phyloP scores from a whole-genome alignment of 2,329 filamentous ascomycete genomes.

The Byssoonygena ceratinophila region DNA sequence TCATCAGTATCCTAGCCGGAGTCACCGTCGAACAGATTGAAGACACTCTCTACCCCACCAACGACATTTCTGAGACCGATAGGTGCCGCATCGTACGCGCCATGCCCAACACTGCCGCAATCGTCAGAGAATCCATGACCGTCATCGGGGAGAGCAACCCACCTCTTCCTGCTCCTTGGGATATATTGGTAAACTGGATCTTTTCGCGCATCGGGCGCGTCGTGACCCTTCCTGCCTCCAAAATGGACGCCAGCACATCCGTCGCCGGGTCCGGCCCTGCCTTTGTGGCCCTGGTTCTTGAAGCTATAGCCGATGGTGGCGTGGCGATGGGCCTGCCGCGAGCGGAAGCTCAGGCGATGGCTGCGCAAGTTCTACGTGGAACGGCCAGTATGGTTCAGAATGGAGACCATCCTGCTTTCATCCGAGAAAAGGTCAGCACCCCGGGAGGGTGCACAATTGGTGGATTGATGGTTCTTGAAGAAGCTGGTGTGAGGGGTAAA shows the following conservation, averaged over 20 bases:
- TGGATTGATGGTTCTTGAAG: constrained; percentile 50
- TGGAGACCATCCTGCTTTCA: constrained; percentile 50
- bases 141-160: constrained; percentile 54
- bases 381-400: constrained; percentile 48
- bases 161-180: constrained; percentile 36
- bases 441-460: constrained; percentile 55
- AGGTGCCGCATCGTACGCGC: constrained; percentile 55
- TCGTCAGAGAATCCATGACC: constrained; percentile 72
- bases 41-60: constrained; percentile 48
- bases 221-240: constrained; percentile 41
- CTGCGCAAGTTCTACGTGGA: constrained; percentile 52
- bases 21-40: constrained; percentile 61
- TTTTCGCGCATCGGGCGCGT: constrained; percentile 44
- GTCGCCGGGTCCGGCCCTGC: constrained; percentile 53
- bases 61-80: constrained; percentile 30
- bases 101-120: constrained; percentile 74
- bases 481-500: constrained; percentile 45
- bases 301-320: constrained; percentile 51
- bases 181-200: constrained; percentile 44
- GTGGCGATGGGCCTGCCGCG: constrained; percentile 53
- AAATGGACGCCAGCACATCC: constrained; percentile 50
- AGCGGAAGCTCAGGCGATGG: constrained; percentile 51
- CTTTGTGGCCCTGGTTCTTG: constrained; percentile 50
- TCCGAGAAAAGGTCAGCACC: constrained; percentile 51
- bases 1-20: constrained; percentile 73